phyloP scores from a whole-genome alignment of 441 rosid species.

The Jatropha podagrica region DNA sequence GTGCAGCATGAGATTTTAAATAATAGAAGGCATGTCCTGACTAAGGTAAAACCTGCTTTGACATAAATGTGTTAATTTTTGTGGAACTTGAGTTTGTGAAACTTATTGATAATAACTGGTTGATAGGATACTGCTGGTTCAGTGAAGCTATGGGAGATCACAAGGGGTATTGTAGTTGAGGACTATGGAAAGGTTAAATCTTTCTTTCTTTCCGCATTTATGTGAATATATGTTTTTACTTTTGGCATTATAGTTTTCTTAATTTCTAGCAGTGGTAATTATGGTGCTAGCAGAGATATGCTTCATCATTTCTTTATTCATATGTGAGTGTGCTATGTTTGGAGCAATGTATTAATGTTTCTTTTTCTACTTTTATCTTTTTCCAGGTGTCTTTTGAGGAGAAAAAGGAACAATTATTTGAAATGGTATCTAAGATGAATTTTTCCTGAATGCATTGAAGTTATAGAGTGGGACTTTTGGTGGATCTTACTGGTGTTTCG shows the following conservation, averaged over 20 bases:
- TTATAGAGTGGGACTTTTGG: constrained; percentile 1
- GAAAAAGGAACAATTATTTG: constrained; percentile 85
- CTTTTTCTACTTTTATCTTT: constrained; percentile 18
- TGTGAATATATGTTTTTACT: not conserved
- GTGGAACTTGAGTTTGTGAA: constrained; percentile 10
- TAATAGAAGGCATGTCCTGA: constrained; percentile 92
- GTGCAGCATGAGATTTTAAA: constrained; percentile 96
- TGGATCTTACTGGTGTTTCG: constrained; percentile 23
- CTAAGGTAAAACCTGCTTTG: constrained; percentile 60
- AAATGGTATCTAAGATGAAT: constrained; percentile 61
- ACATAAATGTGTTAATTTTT: not conserved
- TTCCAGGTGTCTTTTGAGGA: constrained; percentile 86
- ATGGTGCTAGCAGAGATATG: not conserved
- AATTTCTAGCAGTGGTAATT: not conserved
- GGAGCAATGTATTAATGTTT: not conserved
- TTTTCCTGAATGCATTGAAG: not conserved
- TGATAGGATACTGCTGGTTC: constrained; percentile 86
- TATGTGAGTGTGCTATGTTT: not conserved
- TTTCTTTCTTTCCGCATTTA: constrained; percentile 15
- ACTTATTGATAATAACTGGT: constrained; percentile 26
- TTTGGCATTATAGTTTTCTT: not conserved
- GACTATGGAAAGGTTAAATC: constrained; percentile 87
- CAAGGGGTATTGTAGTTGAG: constrained; percentile 78
- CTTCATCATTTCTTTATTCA: constrained; percentile 1
- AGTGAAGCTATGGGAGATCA: constrained; percentile 96